Evolutionary conservation across 2,329 filamentous ascomycete genomes (phyloP).

Genomic region (Neurospora sp.): DNA sequence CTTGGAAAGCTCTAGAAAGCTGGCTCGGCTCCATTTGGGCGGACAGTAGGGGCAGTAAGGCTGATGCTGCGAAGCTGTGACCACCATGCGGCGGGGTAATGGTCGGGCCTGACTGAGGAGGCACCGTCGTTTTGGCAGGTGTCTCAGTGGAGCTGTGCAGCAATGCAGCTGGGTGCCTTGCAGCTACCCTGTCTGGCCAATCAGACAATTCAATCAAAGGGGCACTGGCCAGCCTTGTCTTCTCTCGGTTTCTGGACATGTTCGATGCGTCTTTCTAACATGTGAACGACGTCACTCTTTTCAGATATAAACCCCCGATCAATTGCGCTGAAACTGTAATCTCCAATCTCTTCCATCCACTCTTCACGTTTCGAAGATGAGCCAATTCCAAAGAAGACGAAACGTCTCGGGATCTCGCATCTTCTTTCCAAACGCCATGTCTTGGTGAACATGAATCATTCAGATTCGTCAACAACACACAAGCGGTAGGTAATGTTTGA

Average conservation of each 20-base stretch:
- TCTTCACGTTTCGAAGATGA: background rate
- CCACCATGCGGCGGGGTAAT: background rate
- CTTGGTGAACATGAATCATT: background rate
- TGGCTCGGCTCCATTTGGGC: conserved; percentile 15
- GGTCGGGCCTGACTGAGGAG: background rate
- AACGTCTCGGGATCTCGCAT: background rate
- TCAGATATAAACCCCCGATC: background rate
- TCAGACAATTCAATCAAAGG: background rate
- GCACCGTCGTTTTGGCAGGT: background rate
- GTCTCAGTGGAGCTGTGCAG: background rate
- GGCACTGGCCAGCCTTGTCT: background rate
- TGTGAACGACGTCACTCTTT: background rate
- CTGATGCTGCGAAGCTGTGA: conserved; percentile 2
- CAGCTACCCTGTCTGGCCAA: background rate
- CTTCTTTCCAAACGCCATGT: background rate
- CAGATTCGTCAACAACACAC: background rate
- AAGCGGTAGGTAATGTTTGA: background rate
- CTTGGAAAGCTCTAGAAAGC: conserved; percentile 22
- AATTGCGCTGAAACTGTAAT: background rate
- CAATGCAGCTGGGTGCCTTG: background rate
- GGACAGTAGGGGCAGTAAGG: conserved; percentile 13
- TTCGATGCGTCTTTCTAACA: background rate
- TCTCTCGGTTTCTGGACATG: background rate
- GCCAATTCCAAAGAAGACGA: background rate
- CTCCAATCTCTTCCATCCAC: background rate